Evolutionary conservation across 176 grass and related monocot species (phyloP).

Genomic region (Triticum monococcum): DNA sequence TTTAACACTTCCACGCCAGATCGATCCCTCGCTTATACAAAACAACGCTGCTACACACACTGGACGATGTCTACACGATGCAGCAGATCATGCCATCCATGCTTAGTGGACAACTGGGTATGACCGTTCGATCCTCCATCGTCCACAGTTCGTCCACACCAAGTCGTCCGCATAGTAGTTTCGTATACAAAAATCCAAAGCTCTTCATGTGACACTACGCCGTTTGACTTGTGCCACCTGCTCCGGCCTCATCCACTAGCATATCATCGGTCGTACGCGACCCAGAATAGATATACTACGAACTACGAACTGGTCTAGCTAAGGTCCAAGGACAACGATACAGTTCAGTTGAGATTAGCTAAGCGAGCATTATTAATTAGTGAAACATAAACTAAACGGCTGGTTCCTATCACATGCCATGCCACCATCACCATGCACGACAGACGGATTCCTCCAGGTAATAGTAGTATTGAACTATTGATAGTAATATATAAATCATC

Average conservation of each 20-base stretch:
- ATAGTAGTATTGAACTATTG: too few relatives aligned
- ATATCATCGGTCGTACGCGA: not conserved
- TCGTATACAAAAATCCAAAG: not conserved
- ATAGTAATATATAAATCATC: not conserved
- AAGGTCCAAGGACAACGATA: not conserved
- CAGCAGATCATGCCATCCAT: too few relatives aligned
- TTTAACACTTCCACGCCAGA: not conserved
- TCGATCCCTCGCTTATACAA: not conserved
- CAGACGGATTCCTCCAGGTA: not conserved
- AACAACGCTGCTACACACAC: too few relatives aligned
- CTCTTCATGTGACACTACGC: conserved; percentile 15
- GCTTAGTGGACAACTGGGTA: too few relatives aligned
- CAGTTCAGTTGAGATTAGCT: not conserved
- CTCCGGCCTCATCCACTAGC: conserved; percentile 22
- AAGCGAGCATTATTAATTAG: not conserved
- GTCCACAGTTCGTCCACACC: too few relatives aligned
- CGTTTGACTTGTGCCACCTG: conserved; percentile 50
- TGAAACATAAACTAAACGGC: not conserved
- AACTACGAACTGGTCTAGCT: not conserved
- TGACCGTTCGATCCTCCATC: too few relatives aligned
- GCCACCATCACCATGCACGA: not conserved
- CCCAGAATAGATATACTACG: not conserved
- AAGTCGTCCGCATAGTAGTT: too few relatives aligned
- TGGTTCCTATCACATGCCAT: too few relatives aligned
- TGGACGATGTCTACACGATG: too few relatives aligned